Evolutionary conservation across 2,329 filamentous ascomycete species (phyloP).

Genomic region (Exophiala dermatitidis): DNA sequence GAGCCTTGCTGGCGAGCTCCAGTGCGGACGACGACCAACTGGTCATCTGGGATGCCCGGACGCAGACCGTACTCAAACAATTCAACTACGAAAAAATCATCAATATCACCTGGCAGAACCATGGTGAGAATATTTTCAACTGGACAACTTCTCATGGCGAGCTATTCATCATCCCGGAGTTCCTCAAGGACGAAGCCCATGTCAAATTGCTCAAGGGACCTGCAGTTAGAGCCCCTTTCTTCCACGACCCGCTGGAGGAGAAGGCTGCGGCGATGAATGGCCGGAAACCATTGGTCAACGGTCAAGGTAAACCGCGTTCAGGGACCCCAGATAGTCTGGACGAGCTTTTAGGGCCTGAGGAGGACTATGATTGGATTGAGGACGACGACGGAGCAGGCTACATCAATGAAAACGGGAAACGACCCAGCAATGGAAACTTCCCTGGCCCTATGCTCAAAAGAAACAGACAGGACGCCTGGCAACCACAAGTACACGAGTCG

Average conservation of each 20-base stretch:
- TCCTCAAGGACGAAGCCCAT: conserved; percentile 52
- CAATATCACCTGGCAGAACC: conserved; percentile 84
- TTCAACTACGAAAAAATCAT: conserved; percentile 77
- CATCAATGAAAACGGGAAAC: conserved; percentile 58
- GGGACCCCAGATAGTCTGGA: conserved; percentile 72
- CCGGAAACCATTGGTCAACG: conserved; percentile 50
- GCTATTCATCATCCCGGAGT: conserved; percentile 78
- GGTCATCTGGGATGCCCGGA: conserved; percentile 78
- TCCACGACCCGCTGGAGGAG: conserved; percentile 69
- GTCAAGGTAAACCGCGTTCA: conserved; percentile 44
- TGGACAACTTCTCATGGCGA: conserved; percentile 92
- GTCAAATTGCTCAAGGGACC: conserved; percentile 50
- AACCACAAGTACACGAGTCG: conserved; percentile 67
- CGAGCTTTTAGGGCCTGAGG: conserved; percentile 64
- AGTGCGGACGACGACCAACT: conserved; percentile 43
- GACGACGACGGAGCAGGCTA: conserved; percentile 96
- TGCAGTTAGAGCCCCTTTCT: conserved; percentile 60
- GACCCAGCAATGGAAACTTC: conserved; percentile 44
- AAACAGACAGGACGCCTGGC: conserved; percentile 42
- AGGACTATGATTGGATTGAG: conserved; percentile 75
- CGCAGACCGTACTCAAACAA: conserved; percentile 70
- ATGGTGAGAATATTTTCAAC: conserved; percentile 68
- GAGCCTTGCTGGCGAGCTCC: conserved; percentile 67
- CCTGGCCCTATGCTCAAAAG: conserved; percentile 47
- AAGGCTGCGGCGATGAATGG: conserved; percentile 53